Evolutionary conservation across 2,329 filamentous ascomycete genomes (phyloP).

Genomic region (Penicillium sclerotigenum): DNA sequence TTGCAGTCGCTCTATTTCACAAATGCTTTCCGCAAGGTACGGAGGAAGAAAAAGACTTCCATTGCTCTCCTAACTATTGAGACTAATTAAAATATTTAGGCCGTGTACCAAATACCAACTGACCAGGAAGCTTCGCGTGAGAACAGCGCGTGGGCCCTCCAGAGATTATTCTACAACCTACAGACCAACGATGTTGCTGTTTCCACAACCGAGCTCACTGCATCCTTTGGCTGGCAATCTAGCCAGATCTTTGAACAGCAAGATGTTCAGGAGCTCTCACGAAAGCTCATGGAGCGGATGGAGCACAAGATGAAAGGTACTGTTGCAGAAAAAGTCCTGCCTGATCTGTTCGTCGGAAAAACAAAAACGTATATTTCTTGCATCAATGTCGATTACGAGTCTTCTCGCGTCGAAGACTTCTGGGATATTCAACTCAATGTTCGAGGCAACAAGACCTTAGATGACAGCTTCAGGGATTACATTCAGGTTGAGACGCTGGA

Average conservation of each 20-base stretch:
- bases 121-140: slow-evolving; percentile 73
- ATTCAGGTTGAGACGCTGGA: slow-evolving; percentile 95
- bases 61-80: not conserved
- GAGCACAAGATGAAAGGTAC: slow-evolving; percentile 99
- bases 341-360: slow-evolving; percentile 92
- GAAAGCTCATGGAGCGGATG: slow-evolving; percentile 95
- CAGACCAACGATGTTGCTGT: slow-evolving; percentile 84
- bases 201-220: slow-evolving; percentile 86
- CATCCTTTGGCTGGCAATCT: slow-evolving; percentile 97
- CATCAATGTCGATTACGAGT: slow-evolving; percentile 97
- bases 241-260: slow-evolving; percentile 98
- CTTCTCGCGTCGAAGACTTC: slow-evolving; percentile 91
- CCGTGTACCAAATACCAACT: slow-evolving; percentile 95
- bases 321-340: slow-evolving; percentile 79
- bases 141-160: slow-evolving; percentile 91
- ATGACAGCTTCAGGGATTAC: slow-evolving; percentile 95
- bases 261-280: slow-evolving; percentile 93
- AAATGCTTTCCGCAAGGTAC: slow-evolving; percentile 88
- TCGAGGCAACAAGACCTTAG: slow-evolving; percentile 83
- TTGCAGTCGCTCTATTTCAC: slow-evolving; percentile 82
- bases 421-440: slow-evolving; percentile 99
- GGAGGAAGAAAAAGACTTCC: slow-evolving; percentile 3
- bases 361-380: slow-evolving; percentile 99
- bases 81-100: slow-evolving; percentile 49
- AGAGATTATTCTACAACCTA: slow-evolving; percentile 89